These are phyloP conservation scores for Hygrophorus russula DNA, from an alignment of 768 basidiomycete genomes.

Conservation along the genomic window DNA sequence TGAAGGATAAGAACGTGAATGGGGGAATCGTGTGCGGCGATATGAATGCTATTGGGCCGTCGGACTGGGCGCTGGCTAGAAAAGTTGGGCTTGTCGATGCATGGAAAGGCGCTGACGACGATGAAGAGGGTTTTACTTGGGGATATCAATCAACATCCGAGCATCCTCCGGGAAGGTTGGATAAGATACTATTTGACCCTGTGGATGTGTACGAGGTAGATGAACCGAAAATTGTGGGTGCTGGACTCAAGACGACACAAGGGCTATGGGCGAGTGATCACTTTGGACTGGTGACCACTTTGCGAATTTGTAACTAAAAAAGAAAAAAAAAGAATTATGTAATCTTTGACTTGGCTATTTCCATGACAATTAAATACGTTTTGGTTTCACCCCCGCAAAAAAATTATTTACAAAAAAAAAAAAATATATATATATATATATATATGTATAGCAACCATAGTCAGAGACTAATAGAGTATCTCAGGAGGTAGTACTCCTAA, in stretches of 20 bases:
- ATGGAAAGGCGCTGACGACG: slow-evolving; percentile 36
- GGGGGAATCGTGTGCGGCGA: slow-evolving; percentile 62
- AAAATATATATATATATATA: no score
- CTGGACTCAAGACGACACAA: slow-evolving; percentile 33
- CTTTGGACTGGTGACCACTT: slow-evolving; percentile 34
- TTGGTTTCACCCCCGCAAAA: no score
- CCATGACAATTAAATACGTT: no score
- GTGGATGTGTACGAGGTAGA: slow-evolving; percentile 40
- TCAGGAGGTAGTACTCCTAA: no score
- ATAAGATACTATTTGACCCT: slow-evolving; percentile 53
- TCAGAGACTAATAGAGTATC: no score
- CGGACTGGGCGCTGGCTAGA: slow-evolving; percentile 31
- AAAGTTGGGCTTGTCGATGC: slow-evolving; percentile 47
- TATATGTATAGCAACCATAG: no score
- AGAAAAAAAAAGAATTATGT: no score
- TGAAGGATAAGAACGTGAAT: slow-evolving; percentile 34
- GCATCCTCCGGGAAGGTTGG: slow-evolving; percentile 45
- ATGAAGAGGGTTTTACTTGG: slow-evolving; percentile 51
- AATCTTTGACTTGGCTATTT: no score
- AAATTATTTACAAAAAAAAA: no score
- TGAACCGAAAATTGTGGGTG: slow-evolving; percentile 43
- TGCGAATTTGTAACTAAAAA: not conserved
- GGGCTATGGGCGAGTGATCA: slow-evolving; percentile 59
- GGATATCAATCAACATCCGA: slow-evolving; percentile 40
- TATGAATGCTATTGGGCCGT: slow-evolving; percentile 52